Evolutionary conservation across 2,329 filamentous ascomycete species (phyloP).

Genomic region (Elsinoe batatas): DNA sequence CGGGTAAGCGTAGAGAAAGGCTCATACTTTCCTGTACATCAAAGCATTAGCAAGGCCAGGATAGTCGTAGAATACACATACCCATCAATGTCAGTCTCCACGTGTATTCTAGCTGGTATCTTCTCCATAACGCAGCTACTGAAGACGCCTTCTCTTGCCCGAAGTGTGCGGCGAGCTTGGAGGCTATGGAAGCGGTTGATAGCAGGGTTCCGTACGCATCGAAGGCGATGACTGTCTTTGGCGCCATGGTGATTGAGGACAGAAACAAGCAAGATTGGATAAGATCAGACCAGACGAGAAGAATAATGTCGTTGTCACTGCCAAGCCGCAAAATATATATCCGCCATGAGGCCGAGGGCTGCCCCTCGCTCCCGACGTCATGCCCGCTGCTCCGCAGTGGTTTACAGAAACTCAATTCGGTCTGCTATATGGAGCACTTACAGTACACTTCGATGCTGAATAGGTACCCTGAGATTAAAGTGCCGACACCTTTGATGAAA

Average conservation of each 20-base stretch:
- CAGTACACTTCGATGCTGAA: neutral
- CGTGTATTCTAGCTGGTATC: constrained; percentile 67
- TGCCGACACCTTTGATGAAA: neutral
- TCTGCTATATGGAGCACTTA: neutral
- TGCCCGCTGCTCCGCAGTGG: neutral
- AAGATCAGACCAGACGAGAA: neutral
- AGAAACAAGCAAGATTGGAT: neutral
- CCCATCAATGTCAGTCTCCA: constrained; percentile 70
- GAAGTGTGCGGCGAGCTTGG: constrained; percentile 48
- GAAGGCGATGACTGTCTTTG: constrained; percentile 51
- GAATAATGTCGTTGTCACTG: neutral
- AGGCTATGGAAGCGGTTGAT: constrained; percentile 58
- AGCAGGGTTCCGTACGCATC: constrained; percentile 68
- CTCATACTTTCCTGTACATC: constrained; percentile 45
- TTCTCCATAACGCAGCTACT: constrained; percentile 54
- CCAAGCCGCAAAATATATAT: too few species aligned
- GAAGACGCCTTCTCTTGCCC: constrained; percentile 46
- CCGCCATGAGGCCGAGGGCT: neutral
- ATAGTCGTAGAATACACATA: constrained; percentile 27
- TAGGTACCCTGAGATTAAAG: neutral
- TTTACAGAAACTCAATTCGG: neutral
- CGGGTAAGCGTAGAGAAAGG: constrained; percentile 55
- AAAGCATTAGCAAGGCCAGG: neutral
- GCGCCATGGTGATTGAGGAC: neutral
- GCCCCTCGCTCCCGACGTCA: neutral